A percentile compares a stretch with the other conserved stretches of the same genome.
phyloP scores from a whole-genome alignment of 1,284 basidiomycete species.

The Cutaneotrichosporon sp. region DNA sequence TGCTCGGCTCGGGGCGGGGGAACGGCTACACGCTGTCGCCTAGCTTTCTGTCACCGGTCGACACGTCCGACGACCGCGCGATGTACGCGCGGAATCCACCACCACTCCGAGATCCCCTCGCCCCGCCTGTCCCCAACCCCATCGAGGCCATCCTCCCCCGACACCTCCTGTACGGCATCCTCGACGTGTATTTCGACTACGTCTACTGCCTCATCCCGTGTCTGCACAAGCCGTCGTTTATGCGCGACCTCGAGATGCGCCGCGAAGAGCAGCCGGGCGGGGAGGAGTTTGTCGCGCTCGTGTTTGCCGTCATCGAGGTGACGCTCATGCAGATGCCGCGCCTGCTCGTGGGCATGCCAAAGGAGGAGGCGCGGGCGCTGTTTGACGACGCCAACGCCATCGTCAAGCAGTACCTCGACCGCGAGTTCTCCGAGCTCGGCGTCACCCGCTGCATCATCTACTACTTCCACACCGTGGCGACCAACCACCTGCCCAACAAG shows the following conservation, averaged over 20 bases:
- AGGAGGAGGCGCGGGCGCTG: slow-evolving; percentile 38
- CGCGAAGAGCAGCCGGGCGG: slow-evolving; percentile 76
- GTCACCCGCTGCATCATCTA: slow-evolving; percentile 28
- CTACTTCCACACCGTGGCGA: slow-evolving; percentile 26
- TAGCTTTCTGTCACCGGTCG: not conserved
- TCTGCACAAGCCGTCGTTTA: slow-evolving; percentile 66
- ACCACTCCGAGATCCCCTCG: not conserved
- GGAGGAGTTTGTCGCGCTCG: slow-evolving; percentile 70
- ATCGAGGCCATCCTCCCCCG: slow-evolving; percentile 47
- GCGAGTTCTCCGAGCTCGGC: slow-evolving; percentile 24
- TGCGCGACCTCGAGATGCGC: slow-evolving; percentile 73
- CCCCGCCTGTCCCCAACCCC: slow-evolving; percentile 28
- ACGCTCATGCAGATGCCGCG: slow-evolving; percentile 63
- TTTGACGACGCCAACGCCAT: slow-evolving; percentile 26
- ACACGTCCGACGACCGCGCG: not conserved
- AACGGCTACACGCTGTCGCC: slow-evolving; percentile 12
- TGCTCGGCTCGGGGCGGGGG: not conserved
- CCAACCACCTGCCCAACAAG: slow-evolving; percentile 14
- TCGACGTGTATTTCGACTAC: slow-evolving; percentile 83
- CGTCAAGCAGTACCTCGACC: slow-evolving; percentile 21
- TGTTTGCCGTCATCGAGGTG: slow-evolving; percentile 78
- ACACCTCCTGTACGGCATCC: slow-evolving; percentile 56
- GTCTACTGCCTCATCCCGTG: slow-evolving; percentile 76
- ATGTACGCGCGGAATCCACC: not conserved
- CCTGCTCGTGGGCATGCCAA: slow-evolving; percentile 37